A percentile compares a stretch with the other conserved stretches of the same genome.
Conservation (phyloP, 164 flowering plant genomes). For the Vitis labrusca region DNA sequence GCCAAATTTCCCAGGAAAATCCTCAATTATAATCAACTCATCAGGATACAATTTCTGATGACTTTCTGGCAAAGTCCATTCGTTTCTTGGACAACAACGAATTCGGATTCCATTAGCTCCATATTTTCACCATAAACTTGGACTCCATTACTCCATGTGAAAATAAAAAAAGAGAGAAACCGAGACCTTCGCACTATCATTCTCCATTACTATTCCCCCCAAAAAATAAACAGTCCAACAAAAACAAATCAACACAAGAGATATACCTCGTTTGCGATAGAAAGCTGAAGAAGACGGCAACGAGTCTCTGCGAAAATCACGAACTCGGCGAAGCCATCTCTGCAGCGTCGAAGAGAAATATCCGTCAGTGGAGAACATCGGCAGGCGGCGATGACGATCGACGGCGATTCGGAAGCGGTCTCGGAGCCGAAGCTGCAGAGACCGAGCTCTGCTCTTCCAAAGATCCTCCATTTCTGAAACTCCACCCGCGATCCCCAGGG, state of each 20-base stretch:
- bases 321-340: slow-evolving; percentile 56
- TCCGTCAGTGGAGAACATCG: slow-evolving; percentile 37
- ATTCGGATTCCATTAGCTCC: too few relatives aligned
- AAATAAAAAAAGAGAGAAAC: not conserved
- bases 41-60: too few relatives aligned
- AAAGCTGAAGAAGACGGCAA: slow-evolving; percentile 60
- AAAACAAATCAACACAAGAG: not conserved
- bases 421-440: slow-evolving; percentile 58
- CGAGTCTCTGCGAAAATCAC: slow-evolving; percentile 48
- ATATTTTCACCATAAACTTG: too few relatives aligned
- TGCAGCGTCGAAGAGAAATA: slow-evolving; percentile 48
- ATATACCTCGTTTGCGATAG: slow-evolving; percentile 66
- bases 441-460: slow-evolving; percentile 56
- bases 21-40: too few relatives aligned
- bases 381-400: slow-evolving; percentile 47
- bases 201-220: too few relatives aligned
- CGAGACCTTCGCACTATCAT: too few relatives aligned
- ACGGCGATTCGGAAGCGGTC: slow-evolving; percentile 80
- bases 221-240: not conserved
- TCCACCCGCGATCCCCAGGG: slow-evolving; percentile 36
- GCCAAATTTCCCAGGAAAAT: too few relatives aligned
- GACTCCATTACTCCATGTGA: too few relatives aligned
- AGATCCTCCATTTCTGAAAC: slow-evolving; percentile 26
- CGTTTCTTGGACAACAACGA: too few relatives aligned
- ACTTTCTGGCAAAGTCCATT: too few relatives aligned